Evolutionary conservation across 1,284 basidiomycete genomes (phyloP).

Genomic region (Fomes fomentarius): DNA sequence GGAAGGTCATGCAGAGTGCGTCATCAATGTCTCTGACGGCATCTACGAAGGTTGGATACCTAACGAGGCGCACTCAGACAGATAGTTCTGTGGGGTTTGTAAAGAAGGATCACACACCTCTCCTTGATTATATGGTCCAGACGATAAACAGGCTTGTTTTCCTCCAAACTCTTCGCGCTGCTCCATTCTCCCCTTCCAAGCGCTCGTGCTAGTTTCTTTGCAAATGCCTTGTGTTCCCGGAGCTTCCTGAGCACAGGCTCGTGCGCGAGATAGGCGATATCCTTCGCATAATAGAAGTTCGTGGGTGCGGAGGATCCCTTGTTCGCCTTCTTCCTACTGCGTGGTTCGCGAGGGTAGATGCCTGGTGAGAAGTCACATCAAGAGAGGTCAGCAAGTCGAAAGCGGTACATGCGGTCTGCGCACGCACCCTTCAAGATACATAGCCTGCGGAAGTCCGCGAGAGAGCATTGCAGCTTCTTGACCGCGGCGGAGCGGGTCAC

Average conservation of each 20-base stretch:
- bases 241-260: constrained; percentile 96
- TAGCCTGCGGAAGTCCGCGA: constrained; percentile 95
- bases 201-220: constrained; percentile 95
- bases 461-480: constrained; percentile 94
- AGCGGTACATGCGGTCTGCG: too few relatives aligned
- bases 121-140: constrained; percentile 99
- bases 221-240: constrained; percentile 97
- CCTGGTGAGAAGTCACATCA: constrained; percentile 51
- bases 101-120: constrained; percentile 60
- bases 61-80: constrained; percentile 38
- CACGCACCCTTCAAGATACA: constrained; percentile 96
- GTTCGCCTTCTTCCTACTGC: constrained; percentile 92
- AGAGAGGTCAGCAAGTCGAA: not conserved
- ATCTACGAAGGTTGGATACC: constrained; percentile 97
- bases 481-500: constrained; percentile 89
- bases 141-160: constrained; percentile 86
- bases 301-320: constrained; percentile 97
- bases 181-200: constrained; percentile 95
- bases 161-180: constrained; percentile 92
- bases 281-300: constrained; percentile 98
- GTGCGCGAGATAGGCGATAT: constrained; percentile 96
- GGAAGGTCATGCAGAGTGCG: constrained; percentile 92
- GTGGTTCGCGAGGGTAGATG: constrained; percentile 97
- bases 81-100: too few relatives aligned
- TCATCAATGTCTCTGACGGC: constrained; percentile 97